Evolutionary conservation across 805 yeast species (phyloP).

Genomic region (Ogataea zsoltii): DNA sequence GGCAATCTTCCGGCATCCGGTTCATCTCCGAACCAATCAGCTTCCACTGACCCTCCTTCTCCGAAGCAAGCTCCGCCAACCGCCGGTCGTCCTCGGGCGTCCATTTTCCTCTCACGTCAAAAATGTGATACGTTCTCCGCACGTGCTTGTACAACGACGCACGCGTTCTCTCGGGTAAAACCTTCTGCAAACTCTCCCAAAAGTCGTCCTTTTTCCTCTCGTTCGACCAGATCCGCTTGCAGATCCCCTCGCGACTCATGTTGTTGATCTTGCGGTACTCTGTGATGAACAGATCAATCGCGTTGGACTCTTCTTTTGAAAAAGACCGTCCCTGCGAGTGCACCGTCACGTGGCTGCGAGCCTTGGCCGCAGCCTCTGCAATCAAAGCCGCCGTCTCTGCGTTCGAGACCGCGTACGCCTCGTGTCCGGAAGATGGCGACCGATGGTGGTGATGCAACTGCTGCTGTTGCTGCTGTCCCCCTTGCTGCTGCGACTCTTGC

Average conservation of each 20-base stretch:
- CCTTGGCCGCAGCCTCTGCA: slow-evolving; percentile 46
- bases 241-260: slow-evolving; percentile 65
- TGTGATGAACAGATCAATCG: slow-evolving; percentile 70
- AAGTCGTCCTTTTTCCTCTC: slow-evolving; percentile 84
- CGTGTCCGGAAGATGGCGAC: background rate
- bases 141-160: slow-evolving; percentile 94
- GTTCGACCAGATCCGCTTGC: slow-evolving; percentile 85
- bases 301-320: slow-evolving; percentile 62
- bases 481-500: slow-evolving; percentile 6
- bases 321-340: slow-evolving; percentile 40
- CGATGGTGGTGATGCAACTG: background rate
- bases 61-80: slow-evolving; percentile 60
- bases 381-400: slow-evolving; percentile 42
- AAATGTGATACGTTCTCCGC: slow-evolving; percentile 83
- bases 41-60: slow-evolving; percentile 86
- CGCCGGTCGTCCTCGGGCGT: slow-evolving; percentile 74
- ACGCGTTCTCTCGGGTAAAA: slow-evolving; percentile 80
- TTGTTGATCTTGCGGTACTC: slow-evolving; percentile 67
- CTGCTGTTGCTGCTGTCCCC: slow-evolving; percentile 1
- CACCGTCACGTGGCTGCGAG: slow-evolving; percentile 34
- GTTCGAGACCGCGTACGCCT: slow-evolving; percentile 12
- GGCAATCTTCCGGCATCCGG: slow-evolving; percentile 96
- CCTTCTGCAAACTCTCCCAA: slow-evolving; percentile 82
- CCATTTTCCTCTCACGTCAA: slow-evolving; percentile 90
- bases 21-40: slow-evolving; percentile 75